Evolutionary conservation across 192 early-diverging fungal species (phyloP), one percentile per base, ranked within the genome.

Genomic region (Dissophora ornata): DNA sequence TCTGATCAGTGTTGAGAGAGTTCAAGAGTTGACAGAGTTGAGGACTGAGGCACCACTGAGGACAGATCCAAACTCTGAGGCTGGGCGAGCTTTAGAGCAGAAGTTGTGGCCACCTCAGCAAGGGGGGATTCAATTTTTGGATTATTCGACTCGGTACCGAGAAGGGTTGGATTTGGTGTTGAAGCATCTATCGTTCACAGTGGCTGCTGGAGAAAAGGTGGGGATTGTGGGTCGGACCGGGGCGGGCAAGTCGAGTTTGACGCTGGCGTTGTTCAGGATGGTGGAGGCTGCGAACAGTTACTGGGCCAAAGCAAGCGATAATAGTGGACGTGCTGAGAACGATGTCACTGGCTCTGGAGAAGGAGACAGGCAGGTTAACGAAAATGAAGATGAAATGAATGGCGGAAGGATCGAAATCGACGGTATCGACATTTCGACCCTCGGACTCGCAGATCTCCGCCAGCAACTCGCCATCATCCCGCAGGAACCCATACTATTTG

Each of bases 171-270:
- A 86, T 41, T 87, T 87, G 3, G 95, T 97, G 1, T 80, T 98
- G 19, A 93, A 87, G 55, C 67, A 80, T 24, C 70, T 99, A 22
- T 85, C 86, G 13, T 88, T 96, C 44, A 26, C 24, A 0, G 89
- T 93, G 33, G 65, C 75, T 0, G 74, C 85, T 18, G 71, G 71
- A 41, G 78, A 85, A 67, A 94, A 93, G 66, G 91, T 98, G 70
- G 96, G 94, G 11, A 89, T 98, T 12, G 94, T 96, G 24, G 96
- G 96, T 45, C 69, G 84, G 4, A 85, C 84, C 4, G 82, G 82
- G 0, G 70, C 80, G 12, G 84, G 82, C 33, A 83, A 85, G 41
- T 79, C 74, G 22, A 74, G 79, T n/a, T 65, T 96, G 53, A 80
- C 84, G 13, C 46, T 81, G 40, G 78, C 81, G 11, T 42, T 85